These are phyloP conservation scores for Lineolata rhizophorae DNA, from an alignment of 495 filamentous ascomycete genomes.

Conservation along the genomic window DNA sequence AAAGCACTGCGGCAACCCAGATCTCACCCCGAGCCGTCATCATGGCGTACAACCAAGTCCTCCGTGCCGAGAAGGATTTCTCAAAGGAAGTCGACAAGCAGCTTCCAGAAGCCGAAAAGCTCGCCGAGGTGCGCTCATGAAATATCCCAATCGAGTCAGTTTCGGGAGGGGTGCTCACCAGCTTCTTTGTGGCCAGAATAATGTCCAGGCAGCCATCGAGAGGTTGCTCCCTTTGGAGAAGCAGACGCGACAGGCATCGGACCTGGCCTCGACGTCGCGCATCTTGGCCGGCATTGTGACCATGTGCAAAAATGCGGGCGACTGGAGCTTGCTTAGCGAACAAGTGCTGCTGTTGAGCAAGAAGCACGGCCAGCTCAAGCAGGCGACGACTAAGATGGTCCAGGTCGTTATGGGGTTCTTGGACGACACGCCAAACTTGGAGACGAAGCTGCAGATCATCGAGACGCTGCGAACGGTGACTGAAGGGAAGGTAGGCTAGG, in stretches of 20 bases:
- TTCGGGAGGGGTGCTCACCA: background rate
- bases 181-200: slow-evolving; percentile 26
- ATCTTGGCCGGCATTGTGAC: slow-evolving; percentile 73
- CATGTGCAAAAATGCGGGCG: slow-evolving; percentile 74
- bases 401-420: slow-evolving; percentile 86
- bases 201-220: slow-evolving; percentile 71
- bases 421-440: slow-evolving; percentile 54
- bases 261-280: slow-evolving; percentile 83
- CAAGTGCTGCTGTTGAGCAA: slow-evolving; percentile 89
- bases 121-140: slow-evolving; percentile 70
- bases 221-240: slow-evolving; percentile 84
- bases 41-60: no score
- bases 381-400: slow-evolving; percentile 97
- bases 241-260: slow-evolving; percentile 89
- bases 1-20: no score
- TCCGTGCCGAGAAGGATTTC: slow-evolving; percentile 57
- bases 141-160: no score
- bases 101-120: slow-evolving; percentile 68
- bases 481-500: slow-evolving; percentile 58
- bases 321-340: slow-evolving; percentile 88
- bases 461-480: slow-evolving; percentile 91
- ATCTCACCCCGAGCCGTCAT: no score
- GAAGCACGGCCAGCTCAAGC: slow-evolving; percentile 99
- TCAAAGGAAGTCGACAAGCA: slow-evolving; percentile 80
- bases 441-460: slow-evolving; percentile 79